A percentile compares a stretch with the other conserved stretches of the same genome.
phyloP scores from a whole-genome alignment of 306 rosid species.

The Myrica gale region DNA sequence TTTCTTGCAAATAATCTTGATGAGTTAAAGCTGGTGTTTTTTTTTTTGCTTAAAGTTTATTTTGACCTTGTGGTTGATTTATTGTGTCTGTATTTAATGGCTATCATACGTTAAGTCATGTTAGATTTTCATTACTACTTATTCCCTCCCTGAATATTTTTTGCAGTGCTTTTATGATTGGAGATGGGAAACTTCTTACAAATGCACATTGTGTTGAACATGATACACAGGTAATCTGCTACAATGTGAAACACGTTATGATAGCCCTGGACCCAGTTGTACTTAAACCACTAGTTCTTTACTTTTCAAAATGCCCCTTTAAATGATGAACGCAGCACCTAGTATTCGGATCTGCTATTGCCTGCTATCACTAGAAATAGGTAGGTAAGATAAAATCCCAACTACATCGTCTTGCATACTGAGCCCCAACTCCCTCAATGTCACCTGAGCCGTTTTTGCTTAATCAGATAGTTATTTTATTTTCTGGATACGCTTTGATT shows the following conservation, averaged over 20 bases:
- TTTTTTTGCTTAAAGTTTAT: not conserved
- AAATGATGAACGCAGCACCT: conserved; percentile 5
- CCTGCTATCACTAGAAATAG: not conserved
- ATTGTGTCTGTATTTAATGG: not conserved
- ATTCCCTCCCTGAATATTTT: conserved; percentile 1
- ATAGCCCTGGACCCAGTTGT: not conserved
- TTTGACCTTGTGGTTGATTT: not conserved
- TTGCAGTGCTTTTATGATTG: conserved; percentile 97
- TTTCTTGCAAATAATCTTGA: conserved; percentile 5
- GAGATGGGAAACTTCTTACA: conserved; percentile 77
- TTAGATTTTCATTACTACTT: not conserved
- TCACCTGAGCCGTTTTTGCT: not conserved
- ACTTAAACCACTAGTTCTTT: not conserved
- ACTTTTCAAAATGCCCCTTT: not conserved
- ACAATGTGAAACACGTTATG: conserved; percentile 16
- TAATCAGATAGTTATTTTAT: conserved; percentile 10
- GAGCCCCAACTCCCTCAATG: not conserved
- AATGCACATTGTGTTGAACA: conserved; percentile 99
- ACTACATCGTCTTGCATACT: not conserved
- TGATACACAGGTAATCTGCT: conserved; percentile 71
- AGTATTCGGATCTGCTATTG: not conserved
- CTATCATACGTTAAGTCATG: not conserved
- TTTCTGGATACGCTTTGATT: conserved; percentile 14
- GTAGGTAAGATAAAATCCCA: not conserved
- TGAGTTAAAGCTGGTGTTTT: not conserved